Evolutionary conservation across 2,329 filamentous ascomycete species (phyloP), one percentile per base, ranked within the genome.

Genomic region (Passalora sequoiae): DNA sequence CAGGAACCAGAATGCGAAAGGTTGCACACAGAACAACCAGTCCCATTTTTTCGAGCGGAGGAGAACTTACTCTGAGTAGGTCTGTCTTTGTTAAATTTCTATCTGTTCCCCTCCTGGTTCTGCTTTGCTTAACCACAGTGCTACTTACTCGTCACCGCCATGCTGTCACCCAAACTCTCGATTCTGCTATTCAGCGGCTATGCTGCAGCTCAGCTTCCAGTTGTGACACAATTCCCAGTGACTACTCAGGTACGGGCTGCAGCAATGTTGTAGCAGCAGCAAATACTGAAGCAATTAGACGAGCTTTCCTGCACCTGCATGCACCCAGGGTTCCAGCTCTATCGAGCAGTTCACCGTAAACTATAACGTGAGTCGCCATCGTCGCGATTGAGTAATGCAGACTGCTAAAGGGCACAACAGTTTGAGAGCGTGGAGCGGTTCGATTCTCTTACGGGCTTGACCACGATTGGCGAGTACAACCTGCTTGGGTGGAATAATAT

Each of bases 401-500:
- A n/a, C n/a, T n/a, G n/a, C n/a, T n/a, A n/a, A n/a, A n/a, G n/a
- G n/a, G n/a, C n/a, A n/a, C n/a, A n/a, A n/a, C n/a, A n/a, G 37
- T 52, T 52, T 41, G 49, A 52, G 32, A 33, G 46, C n/a, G 49
- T 46, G 8, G 36, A 43, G 17, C 20, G 44, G 4, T 37, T 31
- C 20, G 44, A 47, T 35, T 44, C 49, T 4, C 22, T 52, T n/a
- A 43, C 40, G 3, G 46, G 29, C 29, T 27, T 47, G 25, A 40
- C 42, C 7, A 21, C 32, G 6, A 49, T 52, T 38, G 38, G 38
- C n/a, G 49, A 41, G 7, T 52, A 52, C 40, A 52, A 50, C 35
- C 46, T 51, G 28, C 46, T 51, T 37, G 40, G 41, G 28, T 51
- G 49, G 36, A 35, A 16, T 16, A 40, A 48, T 19, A 49, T 51